Base-by-base conservation (phyloP, 1,284 basidiomycete species). In the Blastosporella zonata region DNA sequence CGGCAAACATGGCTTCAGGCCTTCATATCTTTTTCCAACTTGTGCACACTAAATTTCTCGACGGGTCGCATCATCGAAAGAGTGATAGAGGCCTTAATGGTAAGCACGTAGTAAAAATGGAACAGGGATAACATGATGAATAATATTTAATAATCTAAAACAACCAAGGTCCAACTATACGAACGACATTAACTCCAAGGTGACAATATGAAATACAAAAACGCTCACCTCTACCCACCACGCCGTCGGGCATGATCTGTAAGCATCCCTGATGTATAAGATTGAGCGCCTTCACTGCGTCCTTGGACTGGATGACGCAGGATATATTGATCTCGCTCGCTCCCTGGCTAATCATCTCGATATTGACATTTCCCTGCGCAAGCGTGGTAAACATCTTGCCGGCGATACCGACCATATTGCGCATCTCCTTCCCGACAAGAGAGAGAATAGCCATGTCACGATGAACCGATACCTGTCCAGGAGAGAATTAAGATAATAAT, bases 311-410 rank as follows among this genome's bases (percentile, higher is more conserved):
- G 54, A 99, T 95, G 42, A 99, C 96, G 66, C 90, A 93, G n/a
- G 87, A 91, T 57, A 95, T 94, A 63, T 99, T 99, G 69, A 99
- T 98, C 75, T 99, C 96, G 66, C 90, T 95, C 28, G 96, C 94
- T 21, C 95, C 97, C 64, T 99, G 97, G 57, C 86, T 90, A 70
- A 99, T 98, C 96, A 98, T 98, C 74, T 99, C 96, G 61, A 99
- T 97, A 68, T 99, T 99, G 64, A 99, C 85, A 62, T 89, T 87
- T 22, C 93, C 94, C 58, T 94, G 89, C 1, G 93, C 95, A 34
- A 99, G 83, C 7, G 93, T 93, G 31, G 84, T 84, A 72, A 99
- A 99, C 96, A 98, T 99, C 55, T 90, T 78, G 12, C 95, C 95
- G 0, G 96, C 90, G 47, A 95, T 93, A 44, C 96, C 96, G 56